Evolutionary conservation across 1,139 yeast genomes (phyloP).

Genomic region (Suhomyces atakaporum): DNA sequence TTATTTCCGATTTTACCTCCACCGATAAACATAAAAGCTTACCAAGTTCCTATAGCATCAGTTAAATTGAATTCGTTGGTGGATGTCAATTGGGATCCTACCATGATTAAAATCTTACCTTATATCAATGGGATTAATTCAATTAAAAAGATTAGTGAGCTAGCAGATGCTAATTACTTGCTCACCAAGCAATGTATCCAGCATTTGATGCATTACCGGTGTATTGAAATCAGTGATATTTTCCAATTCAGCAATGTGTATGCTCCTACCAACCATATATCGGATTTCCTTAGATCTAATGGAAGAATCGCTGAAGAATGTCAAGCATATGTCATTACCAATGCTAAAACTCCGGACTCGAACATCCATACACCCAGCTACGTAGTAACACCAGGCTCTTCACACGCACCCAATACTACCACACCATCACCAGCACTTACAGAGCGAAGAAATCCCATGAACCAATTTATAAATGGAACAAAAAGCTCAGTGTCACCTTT

Average conservation of each 20-base stretch:
- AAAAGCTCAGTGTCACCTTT: constrained; percentile 15
- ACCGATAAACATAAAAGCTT: constrained; percentile 71
- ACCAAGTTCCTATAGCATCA: constrained; percentile 87
- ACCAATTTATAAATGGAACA: constrained; percentile 10
- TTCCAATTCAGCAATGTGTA: constrained; percentile 88
- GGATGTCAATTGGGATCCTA: constrained; percentile 96
- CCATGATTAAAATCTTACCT: constrained; percentile 85
- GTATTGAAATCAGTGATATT: constrained; percentile 79
- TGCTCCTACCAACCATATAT: constrained; percentile 82
- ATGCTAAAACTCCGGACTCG: constrained; percentile 8
- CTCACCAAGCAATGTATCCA: constrained; percentile 86
- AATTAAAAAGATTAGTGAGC: constrained; percentile 68
- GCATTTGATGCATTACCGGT: constrained; percentile 86
- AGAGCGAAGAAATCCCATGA: constrained; percentile 11
- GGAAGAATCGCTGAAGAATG: constrained; percentile 74
- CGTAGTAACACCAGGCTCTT: constrained; percentile 9
- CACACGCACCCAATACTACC: constrained; percentile 6
- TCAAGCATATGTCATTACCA: constrained; percentile 69
- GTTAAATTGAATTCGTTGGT: constrained; percentile 69
- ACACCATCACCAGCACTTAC: constrained; percentile 8
- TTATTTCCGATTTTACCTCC: constrained; percentile 84
- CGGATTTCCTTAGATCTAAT: constrained; percentile 62
- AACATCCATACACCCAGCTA: constrained; percentile 9
- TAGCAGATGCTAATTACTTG: constrained; percentile 79
- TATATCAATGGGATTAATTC: constrained; percentile 88